These are phyloP conservation scores for Sarocladium brachiariae DNA, from an alignment of 2,329 filamentous ascomycete genomes.

Conservation along the genomic window DNA sequence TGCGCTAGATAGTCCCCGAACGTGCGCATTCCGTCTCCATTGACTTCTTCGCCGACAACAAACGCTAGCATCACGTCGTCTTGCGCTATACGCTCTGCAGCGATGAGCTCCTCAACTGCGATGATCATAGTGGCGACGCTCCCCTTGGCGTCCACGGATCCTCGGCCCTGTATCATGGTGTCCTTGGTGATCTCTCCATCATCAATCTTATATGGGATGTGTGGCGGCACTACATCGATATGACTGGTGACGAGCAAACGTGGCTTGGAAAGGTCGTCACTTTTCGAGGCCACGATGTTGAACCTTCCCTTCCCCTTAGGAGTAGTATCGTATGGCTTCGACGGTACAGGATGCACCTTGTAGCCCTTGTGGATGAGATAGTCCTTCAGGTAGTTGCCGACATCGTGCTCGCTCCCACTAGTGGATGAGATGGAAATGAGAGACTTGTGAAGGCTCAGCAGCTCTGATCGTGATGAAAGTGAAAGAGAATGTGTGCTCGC, in stretches of 20 bases:
- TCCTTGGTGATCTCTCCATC: slow-evolving; percentile 35
- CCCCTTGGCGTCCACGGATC: slow-evolving; percentile 66
- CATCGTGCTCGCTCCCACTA: slow-evolving; percentile 58
- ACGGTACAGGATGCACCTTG: slow-evolving; percentile 33
- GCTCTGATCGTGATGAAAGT: slow-evolving; percentile 19
- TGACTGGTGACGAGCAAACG: slow-evolving; percentile 68
- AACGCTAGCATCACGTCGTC: slow-evolving; percentile 55
- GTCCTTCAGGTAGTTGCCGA: slow-evolving; percentile 60
- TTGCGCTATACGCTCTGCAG: slow-evolving; percentile 29
- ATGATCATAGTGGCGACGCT: slow-evolving; percentile 67
- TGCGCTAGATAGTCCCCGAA: slow-evolving; percentile 35
- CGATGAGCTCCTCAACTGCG: slow-evolving; percentile 53
- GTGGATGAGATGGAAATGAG: slow-evolving; percentile 71
- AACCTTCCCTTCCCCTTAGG: slow-evolving; percentile 36
- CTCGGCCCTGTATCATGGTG: slow-evolving; percentile 61
- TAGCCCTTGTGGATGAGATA: slow-evolving; percentile 52
- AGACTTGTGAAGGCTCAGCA: slow-evolving; percentile 67
- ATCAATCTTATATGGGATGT: slow-evolving; percentile 59
- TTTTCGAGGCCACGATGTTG: slow-evolving; percentile 68
- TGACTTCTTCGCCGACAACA: slow-evolving; percentile 76
- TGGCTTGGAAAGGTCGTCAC: slow-evolving; percentile 39
- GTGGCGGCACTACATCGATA: slow-evolving; percentile 72
- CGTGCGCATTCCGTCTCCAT: slow-evolving; percentile 70
- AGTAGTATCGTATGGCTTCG: slow-evolving; percentile 27
- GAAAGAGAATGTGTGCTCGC: neutral